Conservation (phyloP, 495 filamentous ascomycete genomes). For the Terfezia claveryi region DNA sequence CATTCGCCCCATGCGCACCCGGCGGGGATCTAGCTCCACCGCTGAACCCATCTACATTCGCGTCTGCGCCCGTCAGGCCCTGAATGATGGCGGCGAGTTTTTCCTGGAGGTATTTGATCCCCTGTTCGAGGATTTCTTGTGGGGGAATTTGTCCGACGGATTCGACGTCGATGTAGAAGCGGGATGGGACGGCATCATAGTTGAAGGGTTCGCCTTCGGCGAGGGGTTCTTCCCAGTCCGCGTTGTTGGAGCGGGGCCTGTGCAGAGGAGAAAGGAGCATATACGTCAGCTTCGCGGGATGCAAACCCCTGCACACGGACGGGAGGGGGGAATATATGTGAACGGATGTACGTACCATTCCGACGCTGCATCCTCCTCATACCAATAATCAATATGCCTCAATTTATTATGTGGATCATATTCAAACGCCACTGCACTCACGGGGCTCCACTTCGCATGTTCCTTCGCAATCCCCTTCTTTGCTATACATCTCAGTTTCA, state of each 20-base stretch:
- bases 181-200: conserved; percentile 62
- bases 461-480: conserved; percentile 99
- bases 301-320: background rate
- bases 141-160: conserved; percentile 70
- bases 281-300: background rate
- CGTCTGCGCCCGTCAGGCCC: conserved; percentile 26
- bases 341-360: conserved; percentile 57
- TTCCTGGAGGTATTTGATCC: conserved; percentile 68
- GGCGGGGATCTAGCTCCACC: conserved; percentile 35
- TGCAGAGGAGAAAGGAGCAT: background rate
- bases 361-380: conserved; percentile 55
- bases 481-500: conserved; percentile 74
- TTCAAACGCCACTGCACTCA: conserved; percentile 81
- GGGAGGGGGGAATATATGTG: background rate
- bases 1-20: conserved; percentile 37
- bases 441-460: conserved; percentile 91
- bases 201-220: conserved; percentile 70
- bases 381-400: conserved; percentile 77
- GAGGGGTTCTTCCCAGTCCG: conserved; percentile 62
- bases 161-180: conserved; percentile 86
- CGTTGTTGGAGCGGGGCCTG: conserved; percentile 73
- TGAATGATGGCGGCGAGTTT: conserved; percentile 76
- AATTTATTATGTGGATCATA: conserved; percentile 95
- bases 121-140: conserved; percentile 65
- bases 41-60: conserved; percentile 27